Evolutionary conservation across 352 stramenopile species (phyloP).

Genomic region (Thalassiosira mediterranea): DNA sequence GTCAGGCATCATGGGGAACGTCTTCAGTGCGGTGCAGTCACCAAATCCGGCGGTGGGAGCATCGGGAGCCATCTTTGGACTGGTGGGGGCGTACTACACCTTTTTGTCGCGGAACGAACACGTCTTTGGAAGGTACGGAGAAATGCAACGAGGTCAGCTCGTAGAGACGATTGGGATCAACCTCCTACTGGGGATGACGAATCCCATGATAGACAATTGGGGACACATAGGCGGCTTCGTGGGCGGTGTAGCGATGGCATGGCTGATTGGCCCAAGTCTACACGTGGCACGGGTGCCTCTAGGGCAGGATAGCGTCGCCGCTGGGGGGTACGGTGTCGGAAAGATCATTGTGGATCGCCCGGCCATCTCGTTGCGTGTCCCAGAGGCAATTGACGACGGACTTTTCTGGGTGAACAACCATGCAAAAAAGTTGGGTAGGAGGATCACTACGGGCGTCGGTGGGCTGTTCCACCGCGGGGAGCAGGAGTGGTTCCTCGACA

Average conservation of each 20-base stretch:
- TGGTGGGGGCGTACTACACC: slow-evolving; percentile 67
- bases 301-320: not conserved
- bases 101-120: slow-evolving; percentile 71
- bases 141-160: slow-evolving; percentile 30
- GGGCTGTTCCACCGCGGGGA: slow-evolving; percentile 14
- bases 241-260: slow-evolving; percentile 64
- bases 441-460: slow-evolving; percentile 1
- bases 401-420: slow-evolving; percentile 15
- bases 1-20: slow-evolving; percentile 68
- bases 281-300: slow-evolving; percentile 53
- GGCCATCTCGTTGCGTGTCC: slow-evolving; percentile 13
- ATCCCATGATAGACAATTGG: slow-evolving; percentile 79
- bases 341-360: slow-evolving; percentile 39
- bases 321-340: not conserved
- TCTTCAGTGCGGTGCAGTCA: slow-evolving; percentile 54
- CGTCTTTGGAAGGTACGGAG: slow-evolving; percentile 47
- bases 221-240: slow-evolving; percentile 69
- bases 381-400: slow-evolving; percentile 24
- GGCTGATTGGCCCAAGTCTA: slow-evolving; percentile 68
- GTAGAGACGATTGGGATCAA: slow-evolving; percentile 70
- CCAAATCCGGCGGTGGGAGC: slow-evolving; percentile 78
- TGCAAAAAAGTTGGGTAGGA: slow-evolving; percentile 17
- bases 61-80: slow-evolving; percentile 71
- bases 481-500: slow-evolving; percentile 18
- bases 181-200: slow-evolving; percentile 64